Evolutionary conservation across 441 rosid species (phyloP).

Genomic region (Jatropha multifida): DNA sequence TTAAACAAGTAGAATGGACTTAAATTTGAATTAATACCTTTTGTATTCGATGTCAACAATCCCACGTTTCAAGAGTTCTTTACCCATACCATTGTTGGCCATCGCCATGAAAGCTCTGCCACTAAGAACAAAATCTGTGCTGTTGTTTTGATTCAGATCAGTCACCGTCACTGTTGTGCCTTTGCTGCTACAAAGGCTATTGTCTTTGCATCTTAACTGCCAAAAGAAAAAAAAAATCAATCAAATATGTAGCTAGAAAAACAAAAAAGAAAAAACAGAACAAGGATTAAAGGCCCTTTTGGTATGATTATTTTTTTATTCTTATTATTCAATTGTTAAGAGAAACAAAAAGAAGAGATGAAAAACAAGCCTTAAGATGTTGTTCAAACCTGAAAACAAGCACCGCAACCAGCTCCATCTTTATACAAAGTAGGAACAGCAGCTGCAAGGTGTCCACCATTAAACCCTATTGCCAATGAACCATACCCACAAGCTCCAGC

Average conservation of each 20-base stretch:
- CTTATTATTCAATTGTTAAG: too few relatives aligned
- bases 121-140: constrained; percentile 75
- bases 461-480: constrained; percentile 61
- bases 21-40: constrained; percentile 37
- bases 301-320: too few relatives aligned
- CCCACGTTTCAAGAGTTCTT: constrained; percentile 53
- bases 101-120: constrained; percentile 76
- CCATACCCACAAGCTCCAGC: constrained; percentile 95
- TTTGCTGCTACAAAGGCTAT: constrained; percentile 45
- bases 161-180: constrained; percentile 72
- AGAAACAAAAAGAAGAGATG: too few relatives aligned
- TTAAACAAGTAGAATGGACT: neutral
- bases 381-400: constrained; percentile 70
- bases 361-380: too few relatives aligned
- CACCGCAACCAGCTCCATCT: constrained; percentile 86
- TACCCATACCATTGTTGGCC: constrained; percentile 59
- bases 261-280: neutral
- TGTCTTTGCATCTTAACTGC: constrained; percentile 79
- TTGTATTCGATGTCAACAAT: constrained; percentile 67
- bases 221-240: neutral
- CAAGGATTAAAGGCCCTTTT: neutral
- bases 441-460: constrained; percentile 65
- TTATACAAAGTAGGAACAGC: constrained; percentile 68
- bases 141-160: constrained; percentile 59
- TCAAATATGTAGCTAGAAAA: too few relatives aligned